Evolutionary conservation across 345 rosid genomes (phyloP), one percentile per base, ranked within the genome.

Genomic region (Salix udensis): DNA sequence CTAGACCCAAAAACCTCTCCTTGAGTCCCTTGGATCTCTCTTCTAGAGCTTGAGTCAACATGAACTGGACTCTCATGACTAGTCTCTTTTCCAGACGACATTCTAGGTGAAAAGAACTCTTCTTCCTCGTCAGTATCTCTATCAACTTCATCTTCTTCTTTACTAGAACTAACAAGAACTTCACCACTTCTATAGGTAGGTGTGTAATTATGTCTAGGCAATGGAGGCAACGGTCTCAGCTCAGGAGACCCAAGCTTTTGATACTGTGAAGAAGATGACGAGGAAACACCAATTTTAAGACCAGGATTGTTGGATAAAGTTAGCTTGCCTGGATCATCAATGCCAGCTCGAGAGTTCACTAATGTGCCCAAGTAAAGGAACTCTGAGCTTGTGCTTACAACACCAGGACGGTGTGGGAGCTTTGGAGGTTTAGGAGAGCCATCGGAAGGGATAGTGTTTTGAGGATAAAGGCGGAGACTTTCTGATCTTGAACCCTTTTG

Each of bases 291-390:
- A 8, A 89, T 82, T 67, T 81, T 89, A 12, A 85, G 74, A 19
- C 84, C 78, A 19, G 31, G 75, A 74, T 84, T 85, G 79, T 80
- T 85, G 24, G 89, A 74, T 42, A 53, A 15, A 0, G 82, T 24
- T 65, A 77, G 55, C 61, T 78, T 88, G 67, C 86, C 84, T 11
- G 73, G 75, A 60, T 72, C 76, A 62, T 79, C 88, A 26, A 81
- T 74, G 12, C 73, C 76, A 53, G 80, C 83, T 13, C 75, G 72
- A 0, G 93, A 81, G 79, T 88, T 93, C 0, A 77, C 92, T 4
- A 94, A 74, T 19, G 97, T 96, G 7, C 99, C 97, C 67, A 96
- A 77, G 81, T 96, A 92, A 65, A 92, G 94, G 71, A 94, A 96
- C 87, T 96, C 97, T 0, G 97, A 89, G 79, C 89, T 88, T 11